Conservation (phyloP, 2,329 filamentous ascomycete genomes). For the Aspergillus sp. region DNA sequence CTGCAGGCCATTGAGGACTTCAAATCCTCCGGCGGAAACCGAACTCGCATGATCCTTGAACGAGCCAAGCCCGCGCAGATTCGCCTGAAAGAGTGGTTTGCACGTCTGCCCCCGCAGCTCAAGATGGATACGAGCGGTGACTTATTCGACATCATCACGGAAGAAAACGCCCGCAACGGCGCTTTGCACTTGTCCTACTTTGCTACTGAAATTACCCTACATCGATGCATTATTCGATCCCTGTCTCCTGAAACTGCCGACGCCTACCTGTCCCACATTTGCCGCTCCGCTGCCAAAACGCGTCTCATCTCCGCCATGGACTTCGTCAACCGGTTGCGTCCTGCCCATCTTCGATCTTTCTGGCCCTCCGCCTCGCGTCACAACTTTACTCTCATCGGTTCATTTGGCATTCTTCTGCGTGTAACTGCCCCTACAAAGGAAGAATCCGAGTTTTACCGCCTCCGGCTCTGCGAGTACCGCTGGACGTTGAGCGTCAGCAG, state of each 20-base stretch:
- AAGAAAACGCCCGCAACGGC: slow-evolving; percentile 45
- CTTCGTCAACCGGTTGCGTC: slow-evolving; percentile 86
- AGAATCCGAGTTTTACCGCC: slow-evolving; percentile 87
- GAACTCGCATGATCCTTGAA: slow-evolving; percentile 46
- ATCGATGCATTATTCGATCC: slow-evolving; percentile 82
- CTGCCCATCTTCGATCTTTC: slow-evolving; percentile 78
- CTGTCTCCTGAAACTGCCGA: slow-evolving; percentile 56
- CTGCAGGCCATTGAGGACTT: slow-evolving; percentile 42
- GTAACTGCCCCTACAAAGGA: slow-evolving; percentile 80
- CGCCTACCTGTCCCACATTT: slow-evolving; percentile 82
- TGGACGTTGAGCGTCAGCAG: slow-evolving; percentile 88
- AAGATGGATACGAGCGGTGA: slow-evolving; percentile 46
- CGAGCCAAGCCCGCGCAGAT: slow-evolving; percentile 49
- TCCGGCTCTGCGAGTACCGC: slow-evolving; percentile 77
- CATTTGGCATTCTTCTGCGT: slow-evolving; percentile 84
- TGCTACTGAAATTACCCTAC: slow-evolving; percentile 86
- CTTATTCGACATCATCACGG: slow-evolving; percentile 36
- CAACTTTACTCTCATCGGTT: slow-evolving; percentile 91
- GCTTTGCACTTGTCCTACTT: slow-evolving; percentile 90
- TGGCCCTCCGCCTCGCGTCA: slow-evolving; percentile 55
- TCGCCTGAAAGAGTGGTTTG: slow-evolving; percentile 48
- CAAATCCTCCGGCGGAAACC: slow-evolving; percentile 33
- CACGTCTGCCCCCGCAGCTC: slow-evolving; percentile 40
- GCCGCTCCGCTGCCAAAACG: slow-evolving; percentile 87
- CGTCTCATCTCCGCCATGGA: slow-evolving; percentile 94